phyloP scores from a whole-genome alignment of 768 basidiomycete genomes.

The Suillus cothurnatus region DNA sequence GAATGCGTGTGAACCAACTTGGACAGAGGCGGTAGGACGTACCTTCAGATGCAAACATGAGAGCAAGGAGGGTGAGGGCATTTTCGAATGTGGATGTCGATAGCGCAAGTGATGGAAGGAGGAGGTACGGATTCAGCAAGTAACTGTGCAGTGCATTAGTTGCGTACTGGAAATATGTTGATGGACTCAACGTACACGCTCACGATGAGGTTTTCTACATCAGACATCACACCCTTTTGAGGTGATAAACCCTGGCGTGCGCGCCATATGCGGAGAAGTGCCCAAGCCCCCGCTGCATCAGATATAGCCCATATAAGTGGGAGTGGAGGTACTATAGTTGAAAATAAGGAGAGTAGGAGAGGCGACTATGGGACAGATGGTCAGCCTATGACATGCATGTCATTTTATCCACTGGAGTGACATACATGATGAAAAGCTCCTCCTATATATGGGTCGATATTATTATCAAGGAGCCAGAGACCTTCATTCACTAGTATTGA shows the following conservation, averaged over 20 bases:
- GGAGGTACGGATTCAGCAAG: slow-evolving; percentile 86
- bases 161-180: not conserved
- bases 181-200: slow-evolving; percentile 1
- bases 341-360: slow-evolving; percentile 72
- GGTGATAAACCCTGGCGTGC: slow-evolving; percentile 65
- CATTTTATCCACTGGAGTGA: not conserved
- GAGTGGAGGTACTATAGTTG: slow-evolving; percentile 62
- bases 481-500: slow-evolving; percentile 79
- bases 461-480: slow-evolving; percentile 74
- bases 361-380: slow-evolving; percentile 62
- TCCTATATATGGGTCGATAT: slow-evolving; percentile 86
- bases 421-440: slow-evolving; percentile 86
- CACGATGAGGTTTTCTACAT: slow-evolving; percentile 6
- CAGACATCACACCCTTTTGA: not conserved
- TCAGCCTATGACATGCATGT: slow-evolving; percentile 2
- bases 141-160: slow-evolving; percentile 51
- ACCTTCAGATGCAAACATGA: slow-evolving; percentile 77
- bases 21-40: slow-evolving; percentile 13
- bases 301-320: slow-evolving; percentile 69
- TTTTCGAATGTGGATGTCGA: slow-evolving; percentile 88
- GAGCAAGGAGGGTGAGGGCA: slow-evolving; percentile 59
- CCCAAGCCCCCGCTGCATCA: slow-evolving; percentile 71
- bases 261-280: slow-evolving; percentile 68
- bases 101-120: slow-evolving; percentile 76
- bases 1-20: not conserved